Evolutionary conservation across 345 rosid species (phyloP), one percentile per base, ranked within the genome.

Genomic region (Rhizophora apiculata): DNA sequence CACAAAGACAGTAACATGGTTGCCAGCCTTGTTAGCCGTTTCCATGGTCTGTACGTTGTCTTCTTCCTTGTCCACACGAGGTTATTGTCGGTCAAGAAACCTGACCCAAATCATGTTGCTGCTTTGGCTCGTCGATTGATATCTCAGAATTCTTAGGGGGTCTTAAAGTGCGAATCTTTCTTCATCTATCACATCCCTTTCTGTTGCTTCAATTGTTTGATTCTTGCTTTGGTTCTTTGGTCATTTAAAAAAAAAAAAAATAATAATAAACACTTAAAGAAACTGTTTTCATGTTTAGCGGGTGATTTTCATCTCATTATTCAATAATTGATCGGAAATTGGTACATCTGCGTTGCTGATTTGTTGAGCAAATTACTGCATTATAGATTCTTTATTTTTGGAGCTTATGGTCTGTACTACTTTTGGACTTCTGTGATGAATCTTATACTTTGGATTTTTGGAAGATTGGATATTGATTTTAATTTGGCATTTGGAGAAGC

Each of bases 131-230:
- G 96, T 61, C 90, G 98, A 96, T 73, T 92, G 77, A 96, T 88
- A 82, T 76, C 92, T 68, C 85, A 82, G 76, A 92, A 88, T 69
- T 81, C 78, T 52, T 92, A 96, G 96, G 96, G 95, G 60, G 92
- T 86, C 68, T 82, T 92, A 55, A 92, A 84, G 98, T 92, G 77
- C 31, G 36, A 54, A 54, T 24, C 43, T 37, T 37, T 9, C 43
- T 37, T 37, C 43, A 8, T 37, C 43, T 37, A 0, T 37, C 2
- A 5, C 16, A 29, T 30, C 60, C 11, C 22, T 60, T 48, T 55
- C 3, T 11, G 2, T 34, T 24, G 1, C 13, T 2, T 21, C 37
- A 6, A 5, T 27, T 8, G 11, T 57, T 30, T 10, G 1, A 22
- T 48, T 6, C 13, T 30, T 57, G 6, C 46, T 11, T 22, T 58